These are phyloP conservation scores for Coleophoma eucalyptorum DNA, from an alignment of 2,329 filamentous ascomycete genomes.

Conservation along the genomic window DNA sequence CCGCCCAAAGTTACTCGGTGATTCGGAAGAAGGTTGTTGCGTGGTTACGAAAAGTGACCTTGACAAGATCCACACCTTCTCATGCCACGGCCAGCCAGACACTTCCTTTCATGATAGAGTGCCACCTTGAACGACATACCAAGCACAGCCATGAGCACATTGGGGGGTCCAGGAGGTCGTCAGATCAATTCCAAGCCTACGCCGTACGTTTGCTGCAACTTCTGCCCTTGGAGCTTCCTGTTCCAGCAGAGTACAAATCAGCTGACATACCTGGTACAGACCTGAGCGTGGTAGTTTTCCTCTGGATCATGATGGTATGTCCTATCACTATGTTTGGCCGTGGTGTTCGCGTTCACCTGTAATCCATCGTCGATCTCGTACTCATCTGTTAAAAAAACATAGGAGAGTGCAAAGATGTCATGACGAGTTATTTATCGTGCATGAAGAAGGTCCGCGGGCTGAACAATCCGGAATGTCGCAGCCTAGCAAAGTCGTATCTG, in stretches of 20 bases:
- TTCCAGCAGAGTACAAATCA: neutral
- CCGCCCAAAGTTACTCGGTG: no score
- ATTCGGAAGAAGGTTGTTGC: no score
- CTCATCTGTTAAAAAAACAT: neutral
- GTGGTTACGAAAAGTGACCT: no score
- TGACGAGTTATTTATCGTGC: slow-evolving; percentile 80
- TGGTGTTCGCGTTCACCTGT: no score
- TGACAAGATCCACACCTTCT: no score
- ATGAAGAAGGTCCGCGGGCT: slow-evolving; percentile 79
- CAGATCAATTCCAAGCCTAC: slow-evolving; percentile 62
- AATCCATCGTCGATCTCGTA: no score
- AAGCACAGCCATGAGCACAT: slow-evolving; percentile 48
- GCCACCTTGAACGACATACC: neutral
- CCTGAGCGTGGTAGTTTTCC: slow-evolving; percentile 93
- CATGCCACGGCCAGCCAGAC: no score
- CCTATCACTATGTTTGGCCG: neutral
- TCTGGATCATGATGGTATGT: slow-evolving; percentile 82
- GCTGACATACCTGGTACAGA: slow-evolving; percentile 37
- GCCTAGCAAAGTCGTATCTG: slow-evolving; percentile 84
- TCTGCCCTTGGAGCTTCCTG: neutral
- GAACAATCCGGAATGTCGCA: slow-evolving; percentile 82
- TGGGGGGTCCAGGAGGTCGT: slow-evolving; percentile 67
- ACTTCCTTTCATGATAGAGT: no score
- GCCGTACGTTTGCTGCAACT: slow-evolving; percentile 48
- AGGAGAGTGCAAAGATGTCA: slow-evolving; percentile 93